Conservation (phyloP, 75 land plant species). For the Adiantum capillusveneris region DNA sequence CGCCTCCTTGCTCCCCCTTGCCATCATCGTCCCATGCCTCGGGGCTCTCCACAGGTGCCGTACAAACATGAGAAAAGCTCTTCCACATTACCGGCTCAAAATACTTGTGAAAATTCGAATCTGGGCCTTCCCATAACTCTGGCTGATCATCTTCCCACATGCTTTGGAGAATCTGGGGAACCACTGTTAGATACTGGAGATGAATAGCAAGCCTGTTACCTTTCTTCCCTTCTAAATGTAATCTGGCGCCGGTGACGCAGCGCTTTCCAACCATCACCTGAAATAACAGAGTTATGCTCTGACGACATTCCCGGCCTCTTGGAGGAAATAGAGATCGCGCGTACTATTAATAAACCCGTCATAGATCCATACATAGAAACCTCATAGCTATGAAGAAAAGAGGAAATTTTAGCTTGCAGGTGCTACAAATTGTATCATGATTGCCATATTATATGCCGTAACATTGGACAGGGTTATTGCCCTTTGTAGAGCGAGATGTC, state of each 20-base stretch:
- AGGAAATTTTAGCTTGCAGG: too few species aligned
- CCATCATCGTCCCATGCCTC: conserved; percentile 14
- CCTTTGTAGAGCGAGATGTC: too few species aligned
- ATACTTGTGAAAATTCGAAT: conserved; percentile 26
- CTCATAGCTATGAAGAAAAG: too few species aligned
- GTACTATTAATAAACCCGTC: too few species aligned
- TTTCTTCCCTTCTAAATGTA: conserved; percentile 70
- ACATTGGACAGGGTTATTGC: too few species aligned
- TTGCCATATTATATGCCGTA: too few species aligned
- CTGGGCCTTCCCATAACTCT: conserved; percentile 10
- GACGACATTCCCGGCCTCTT: too few species aligned
- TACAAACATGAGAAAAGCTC: conserved; percentile 64
- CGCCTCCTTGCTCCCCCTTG: conserved; percentile 22
- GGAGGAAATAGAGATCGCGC: too few species aligned
- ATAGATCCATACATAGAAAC: too few species aligned
- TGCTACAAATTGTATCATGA: too few species aligned
- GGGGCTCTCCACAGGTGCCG: conserved; percentile 55
- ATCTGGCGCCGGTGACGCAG: conserved; percentile 69
- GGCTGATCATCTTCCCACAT: conserved; percentile 26
- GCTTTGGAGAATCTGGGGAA: conserved; percentile 50
- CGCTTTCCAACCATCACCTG: conserved; percentile 57
- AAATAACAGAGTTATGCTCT: not conserved
- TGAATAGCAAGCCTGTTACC: conserved; percentile 69
- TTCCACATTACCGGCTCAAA: conserved; percentile 73
- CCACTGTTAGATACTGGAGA: conserved; percentile 66